A percentile compares a stretch with the other conserved stretches of the same genome.
Conservation (phyloP, 2,329 filamentous ascomycete species). For the Periconia macrospinosa region DNA sequence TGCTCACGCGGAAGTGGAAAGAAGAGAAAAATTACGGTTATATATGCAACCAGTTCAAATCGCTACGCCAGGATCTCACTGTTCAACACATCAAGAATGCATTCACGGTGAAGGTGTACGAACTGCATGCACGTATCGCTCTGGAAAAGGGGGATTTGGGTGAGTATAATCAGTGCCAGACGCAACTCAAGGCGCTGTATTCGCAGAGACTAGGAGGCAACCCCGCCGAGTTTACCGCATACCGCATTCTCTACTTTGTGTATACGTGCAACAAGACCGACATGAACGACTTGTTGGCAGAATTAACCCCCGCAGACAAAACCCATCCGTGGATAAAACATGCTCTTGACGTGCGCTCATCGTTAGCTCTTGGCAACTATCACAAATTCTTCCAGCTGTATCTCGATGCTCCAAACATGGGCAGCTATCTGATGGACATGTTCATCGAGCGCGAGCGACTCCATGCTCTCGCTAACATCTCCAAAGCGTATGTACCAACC, state of each 20-base stretch:
- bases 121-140: slow-evolving; percentile 95
- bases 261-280: slow-evolving; percentile 97
- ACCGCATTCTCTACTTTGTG: slow-evolving; percentile 99
- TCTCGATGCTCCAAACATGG: slow-evolving; percentile 93
- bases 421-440: slow-evolving; percentile 98
- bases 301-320: slow-evolving; percentile 98
- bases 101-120: slow-evolving; percentile 95
- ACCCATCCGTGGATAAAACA: slow-evolving; percentile 80
- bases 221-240: slow-evolving; percentile 95
- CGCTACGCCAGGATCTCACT: slow-evolving; percentile 94
- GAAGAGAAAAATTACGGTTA: slow-evolving; percentile 93
- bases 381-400: slow-evolving; percentile 98
- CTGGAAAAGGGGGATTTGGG: slow-evolving; percentile 97
- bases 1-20: slow-evolving; percentile 93
- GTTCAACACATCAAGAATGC: slow-evolving; percentile 97
- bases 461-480: slow-evolving; percentile 86
- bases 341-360: slow-evolving; percentile 86
- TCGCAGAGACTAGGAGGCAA: slow-evolving; percentile 83
- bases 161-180: slow-evolving; percentile 99
- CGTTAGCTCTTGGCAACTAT: slow-evolving; percentile 91
- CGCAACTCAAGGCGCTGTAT: slow-evolving; percentile 91
- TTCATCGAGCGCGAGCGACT: slow-evolving; percentile 94
- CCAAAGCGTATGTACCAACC: slow-evolving; percentile 76
- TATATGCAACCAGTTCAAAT: slow-evolving; percentile 99
- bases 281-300: slow-evolving; percentile 96